Percentiles rank a stretch among this genome's conserved stretches.
phyloP scores from a whole-genome alignment of 2,329 filamentous ascomycete species.

The Neoascochyta sp. region DNA sequence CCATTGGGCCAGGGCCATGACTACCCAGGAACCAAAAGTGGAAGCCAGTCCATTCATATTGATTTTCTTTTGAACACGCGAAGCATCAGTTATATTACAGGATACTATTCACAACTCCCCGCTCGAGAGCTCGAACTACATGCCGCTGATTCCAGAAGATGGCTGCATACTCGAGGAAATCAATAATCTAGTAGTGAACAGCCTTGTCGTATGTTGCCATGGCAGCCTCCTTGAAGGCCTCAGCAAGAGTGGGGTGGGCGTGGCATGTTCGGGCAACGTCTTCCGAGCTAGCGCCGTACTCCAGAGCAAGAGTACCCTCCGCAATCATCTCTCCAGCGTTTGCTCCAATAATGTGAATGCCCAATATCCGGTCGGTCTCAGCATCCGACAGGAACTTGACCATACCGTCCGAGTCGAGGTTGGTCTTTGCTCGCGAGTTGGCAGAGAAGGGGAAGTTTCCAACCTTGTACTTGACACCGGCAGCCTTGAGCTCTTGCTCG shows the following conservation, averaged over 20 bases:
- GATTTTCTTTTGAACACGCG: conserved; percentile 24
- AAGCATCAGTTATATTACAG: conserved; percentile 39
- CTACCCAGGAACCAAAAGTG: no score
- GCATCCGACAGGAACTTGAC: conserved; percentile 97
- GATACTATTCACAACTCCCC: conserved; percentile 41
- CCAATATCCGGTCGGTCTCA: conserved; percentile 91
- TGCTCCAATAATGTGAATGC: conserved; percentile 92
- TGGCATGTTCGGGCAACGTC: conserved; percentile 72
- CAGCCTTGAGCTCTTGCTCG: conserved; percentile 89
- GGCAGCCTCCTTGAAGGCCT: conserved; percentile 99
- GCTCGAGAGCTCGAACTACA: conserved; percentile 32
- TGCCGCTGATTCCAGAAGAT: conserved; percentile 35
- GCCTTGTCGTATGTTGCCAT: conserved; percentile 96
- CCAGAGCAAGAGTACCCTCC: conserved; percentile 87
- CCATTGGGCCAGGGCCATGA: no score
- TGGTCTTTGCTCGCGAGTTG: conserved; percentile 98
- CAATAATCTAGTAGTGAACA: conserved; percentile 72
- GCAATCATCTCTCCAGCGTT: conserved; percentile 99
- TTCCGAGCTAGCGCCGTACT: conserved; percentile 94
- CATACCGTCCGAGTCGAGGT: conserved; percentile 89
- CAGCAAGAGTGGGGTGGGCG: conserved; percentile 90
- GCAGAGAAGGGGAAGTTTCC: conserved; percentile 96
- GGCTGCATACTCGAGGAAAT: conserved; percentile 22
- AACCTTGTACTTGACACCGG: conserved; percentile 85
- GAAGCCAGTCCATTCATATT: no score